These are phyloP conservation scores for Geotrichum candidum DNA, from an alignment of 1,139 yeast genomes.

Conservation along the genomic window DNA sequence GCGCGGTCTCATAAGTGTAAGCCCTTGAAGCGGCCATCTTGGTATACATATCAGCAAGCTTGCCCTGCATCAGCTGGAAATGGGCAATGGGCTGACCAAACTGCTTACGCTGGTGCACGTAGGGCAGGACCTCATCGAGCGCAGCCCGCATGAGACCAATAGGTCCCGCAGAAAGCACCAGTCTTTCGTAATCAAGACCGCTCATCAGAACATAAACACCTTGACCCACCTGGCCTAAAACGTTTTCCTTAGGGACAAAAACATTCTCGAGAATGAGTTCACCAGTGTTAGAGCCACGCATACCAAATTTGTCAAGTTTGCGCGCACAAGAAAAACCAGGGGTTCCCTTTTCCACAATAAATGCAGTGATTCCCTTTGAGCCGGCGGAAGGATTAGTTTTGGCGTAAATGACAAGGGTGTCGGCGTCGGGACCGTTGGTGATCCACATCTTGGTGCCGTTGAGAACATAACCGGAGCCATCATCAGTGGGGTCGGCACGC, in stretches of 20 bases:
- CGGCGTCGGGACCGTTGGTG: conserved; percentile 37
- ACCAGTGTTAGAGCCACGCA: conserved; percentile 36
- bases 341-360: conserved; percentile 31
- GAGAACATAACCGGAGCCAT: conserved; percentile 31
- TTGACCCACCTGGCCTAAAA: conserved; percentile 30
- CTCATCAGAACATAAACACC: conserved; percentile 35
- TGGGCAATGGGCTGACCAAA: conserved; percentile 34
- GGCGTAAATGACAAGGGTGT: conserved; percentile 33
- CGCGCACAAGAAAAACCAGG: conserved; percentile 32
- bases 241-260: conserved; percentile 33
- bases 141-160: conserved; percentile 34
- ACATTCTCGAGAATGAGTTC: conserved; percentile 34
- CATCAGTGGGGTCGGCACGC: conserved; percentile 30
- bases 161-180: conserved; percentile 35
- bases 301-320: conserved; percentile 34
- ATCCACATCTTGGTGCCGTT: conserved; percentile 38
- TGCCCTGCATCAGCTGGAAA: conserved; percentile 34
- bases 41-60: conserved; percentile 35
- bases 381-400: conserved; percentile 35
- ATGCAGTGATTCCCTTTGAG: conserved; percentile 33
- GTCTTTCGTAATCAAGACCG: conserved; percentile 33
- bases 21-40: conserved; percentile 33
- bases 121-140: conserved; percentile 33
- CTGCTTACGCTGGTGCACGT: conserved; percentile 33
- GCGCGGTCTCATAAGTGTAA: conserved; percentile 30